Percentiles rank a stretch among this genome's conserved stretches.
Evolutionary conservation across 1,139 yeast species (phyloP).

Genomic region (Saccharomycopsis hybrid): DNA sequence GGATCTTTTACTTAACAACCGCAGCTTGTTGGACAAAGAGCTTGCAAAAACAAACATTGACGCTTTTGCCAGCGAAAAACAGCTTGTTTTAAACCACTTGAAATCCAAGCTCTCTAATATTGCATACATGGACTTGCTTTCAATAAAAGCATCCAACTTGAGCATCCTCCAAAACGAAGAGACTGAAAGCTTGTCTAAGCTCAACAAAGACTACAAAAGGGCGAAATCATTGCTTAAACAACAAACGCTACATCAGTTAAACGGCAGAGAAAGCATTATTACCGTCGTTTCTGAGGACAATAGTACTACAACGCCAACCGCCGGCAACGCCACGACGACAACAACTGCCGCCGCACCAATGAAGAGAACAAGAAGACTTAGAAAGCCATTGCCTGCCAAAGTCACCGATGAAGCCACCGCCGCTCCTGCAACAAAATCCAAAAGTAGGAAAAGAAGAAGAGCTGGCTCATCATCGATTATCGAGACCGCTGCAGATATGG

Average conservation of each 20-base stretch:
- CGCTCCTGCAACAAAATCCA: not conserved
- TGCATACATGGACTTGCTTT: conserved; percentile 25
- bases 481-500: not conserved
- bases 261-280: conserved; percentile 12
- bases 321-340: not conserved
- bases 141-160: conserved; percentile 26
- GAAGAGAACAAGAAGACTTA: conserved; percentile 2
- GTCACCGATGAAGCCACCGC: not conserved
- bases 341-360: not conserved
- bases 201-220: conserved; percentile 25
- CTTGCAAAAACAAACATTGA: not conserved
- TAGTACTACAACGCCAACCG: not conserved
- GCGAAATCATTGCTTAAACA: conserved; percentile 27
- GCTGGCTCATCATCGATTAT: not conserved
- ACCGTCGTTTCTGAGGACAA: conserved; percentile 6
- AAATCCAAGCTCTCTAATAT: conserved; percentile 1
- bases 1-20: not conserved
- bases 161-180: conserved; percentile 25
- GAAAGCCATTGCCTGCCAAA: not conserved
- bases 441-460: not conserved
- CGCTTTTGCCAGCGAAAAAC: conserved; percentile 3
- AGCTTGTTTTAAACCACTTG: conserved; percentile 1
- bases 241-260: conserved; percentile 19
- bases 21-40: not conserved
- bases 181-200: conserved; percentile 24